A percentile compares a stretch with the other conserved stretches of the same genome.
These are phyloP conservation scores for Aureobasidium uvarum DNA, from an alignment of 2,329 filamentous ascomycete species.

Conservation along the genomic window DNA sequence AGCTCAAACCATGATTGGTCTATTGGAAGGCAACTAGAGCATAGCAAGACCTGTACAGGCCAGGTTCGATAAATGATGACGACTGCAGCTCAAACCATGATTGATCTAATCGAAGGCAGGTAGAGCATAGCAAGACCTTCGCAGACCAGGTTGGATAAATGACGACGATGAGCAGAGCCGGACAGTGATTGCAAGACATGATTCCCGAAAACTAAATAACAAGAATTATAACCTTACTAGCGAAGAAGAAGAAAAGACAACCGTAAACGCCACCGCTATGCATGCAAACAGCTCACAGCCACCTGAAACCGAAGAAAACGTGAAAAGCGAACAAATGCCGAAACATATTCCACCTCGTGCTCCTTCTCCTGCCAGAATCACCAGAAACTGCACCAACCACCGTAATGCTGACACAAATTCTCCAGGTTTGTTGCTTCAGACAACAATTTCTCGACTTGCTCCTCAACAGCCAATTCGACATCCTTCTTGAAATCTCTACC, in stretches of 20 bases:
- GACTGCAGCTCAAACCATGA: no score
- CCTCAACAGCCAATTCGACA: conserved; percentile 79
- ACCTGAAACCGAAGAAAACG: neutral
- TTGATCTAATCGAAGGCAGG: no score
- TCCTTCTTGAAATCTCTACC: conserved; percentile 85
- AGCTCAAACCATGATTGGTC: no score
- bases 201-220: neutral
- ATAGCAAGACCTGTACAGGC: no score
- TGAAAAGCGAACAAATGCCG: neutral
- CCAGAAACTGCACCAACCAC: conserved; percentile 99
- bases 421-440: conserved; percentile 94
- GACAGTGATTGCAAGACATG: neutral
- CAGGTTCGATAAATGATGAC: no score
- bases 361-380: conserved; percentile 41
- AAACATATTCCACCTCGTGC: neutral
- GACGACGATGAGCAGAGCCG: no score
- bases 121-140: no score
- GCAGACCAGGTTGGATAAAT: no score
- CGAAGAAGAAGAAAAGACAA: neutral
- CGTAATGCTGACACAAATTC: conserved; percentile 98
- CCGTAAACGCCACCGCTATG: conserved; percentile 17
- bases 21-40: no score
- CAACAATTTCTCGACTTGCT: conserved; percentile 92
- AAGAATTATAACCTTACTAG: neutral
- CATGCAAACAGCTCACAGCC: conserved; percentile 17